phyloP scores from a whole-genome alignment of 805 yeast species.

The Pichia heedii region DNA sequence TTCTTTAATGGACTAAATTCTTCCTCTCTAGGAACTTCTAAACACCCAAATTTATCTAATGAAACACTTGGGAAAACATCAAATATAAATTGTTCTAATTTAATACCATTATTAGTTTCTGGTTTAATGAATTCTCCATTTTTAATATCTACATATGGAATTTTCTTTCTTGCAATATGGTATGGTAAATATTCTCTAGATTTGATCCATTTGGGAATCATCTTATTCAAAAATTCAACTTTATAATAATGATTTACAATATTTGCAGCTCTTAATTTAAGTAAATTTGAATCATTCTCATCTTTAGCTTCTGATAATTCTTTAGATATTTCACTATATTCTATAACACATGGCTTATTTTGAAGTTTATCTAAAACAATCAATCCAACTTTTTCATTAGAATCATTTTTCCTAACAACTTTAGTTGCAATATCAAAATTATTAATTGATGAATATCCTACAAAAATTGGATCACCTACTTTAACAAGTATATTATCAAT shows the following conservation, averaged over 20 bases:
- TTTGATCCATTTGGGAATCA: slow-evolving; percentile 62
- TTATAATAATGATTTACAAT: slow-evolving; percentile 95
- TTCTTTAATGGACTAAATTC: slow-evolving; percentile 95
- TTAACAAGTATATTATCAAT: slow-evolving; percentile 90
- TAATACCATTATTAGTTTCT: slow-evolving; percentile 76
- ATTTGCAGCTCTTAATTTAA: slow-evolving; percentile 81
- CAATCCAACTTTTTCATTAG: slow-evolving; percentile 84
- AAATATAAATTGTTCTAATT: slow-evolving; percentile 92
- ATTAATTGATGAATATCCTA: slow-evolving; percentile 74
- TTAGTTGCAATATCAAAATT: slow-evolving; percentile 77
- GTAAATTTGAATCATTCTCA: slow-evolving; percentile 52
- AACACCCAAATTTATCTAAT: slow-evolving; percentile 69
- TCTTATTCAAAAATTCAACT: slow-evolving; percentile 53
- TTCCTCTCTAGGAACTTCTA: slow-evolving; percentile 76
- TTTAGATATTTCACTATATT: slow-evolving; percentile 79
- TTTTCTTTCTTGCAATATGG: slow-evolving; percentile 90
- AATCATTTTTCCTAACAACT: slow-evolving; percentile 86
- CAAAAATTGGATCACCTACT: slow-evolving; percentile 84
- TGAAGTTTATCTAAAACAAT: slow-evolving; percentile 59
- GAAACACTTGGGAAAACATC: slow-evolving; percentile 84
- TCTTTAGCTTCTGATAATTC: slow-evolving; percentile 56
- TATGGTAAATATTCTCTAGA: slow-evolving; percentile 69
- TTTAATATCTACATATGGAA: slow-evolving; percentile 39
- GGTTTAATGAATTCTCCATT: slow-evolving; percentile 50
- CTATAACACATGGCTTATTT: slow-evolving; percentile 79